Base-by-base conservation (phyloP, 805 yeast genomes). In the Suhomyces vadensis region DNA sequence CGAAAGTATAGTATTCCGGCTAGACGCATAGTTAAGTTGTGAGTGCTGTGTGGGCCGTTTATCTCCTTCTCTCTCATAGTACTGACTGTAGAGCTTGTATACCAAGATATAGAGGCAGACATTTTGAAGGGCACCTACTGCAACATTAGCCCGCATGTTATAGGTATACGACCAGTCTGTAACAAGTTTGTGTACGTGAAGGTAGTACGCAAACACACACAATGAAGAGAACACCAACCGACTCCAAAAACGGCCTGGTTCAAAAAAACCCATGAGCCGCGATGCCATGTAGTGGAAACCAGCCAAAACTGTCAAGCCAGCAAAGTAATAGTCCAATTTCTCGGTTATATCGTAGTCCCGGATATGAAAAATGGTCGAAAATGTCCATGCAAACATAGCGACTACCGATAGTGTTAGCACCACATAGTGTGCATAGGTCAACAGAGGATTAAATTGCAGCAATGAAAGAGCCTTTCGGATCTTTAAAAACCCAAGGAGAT, bases 131-230 rank as follows among this genome's bases (percentile, higher is more conserved):
- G 90, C 44, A 0, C 97, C 99, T 41, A 89, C 77, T 0, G 76
- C 62, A 1, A 94, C 82, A 56, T 94, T 92, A 21, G 94, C 95
- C 51, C 79, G 76, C 98, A 94, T 92, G 66, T 92, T 92, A 63
- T 94, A 94, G 1, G 95, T 83, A 65, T 92, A 92, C 46, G 89
- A 85, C 92, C 97, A 92, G 52, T 84, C 85, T 8, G 77, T 60
- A 10, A 77, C 67, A 25, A 94, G 68, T 48, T 92, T 74, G 25
- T 77, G 58, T 9, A 94, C 70, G 62, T 92, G 99, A 11, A 71
- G 67, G 1, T 71, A 17, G 52, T 87, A 89, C 22, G 85, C 75
- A 0, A 68, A 44, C 0, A 73, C 43, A 42, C 87, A 80, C 0
- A 65, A 44, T 0, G 60, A 35, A 0, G 77, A 63, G 40, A 83